Evolutionary conservation across 371 early-diverging fungal species (phyloP).

Genomic region (Chytridiales sp.): DNA sequence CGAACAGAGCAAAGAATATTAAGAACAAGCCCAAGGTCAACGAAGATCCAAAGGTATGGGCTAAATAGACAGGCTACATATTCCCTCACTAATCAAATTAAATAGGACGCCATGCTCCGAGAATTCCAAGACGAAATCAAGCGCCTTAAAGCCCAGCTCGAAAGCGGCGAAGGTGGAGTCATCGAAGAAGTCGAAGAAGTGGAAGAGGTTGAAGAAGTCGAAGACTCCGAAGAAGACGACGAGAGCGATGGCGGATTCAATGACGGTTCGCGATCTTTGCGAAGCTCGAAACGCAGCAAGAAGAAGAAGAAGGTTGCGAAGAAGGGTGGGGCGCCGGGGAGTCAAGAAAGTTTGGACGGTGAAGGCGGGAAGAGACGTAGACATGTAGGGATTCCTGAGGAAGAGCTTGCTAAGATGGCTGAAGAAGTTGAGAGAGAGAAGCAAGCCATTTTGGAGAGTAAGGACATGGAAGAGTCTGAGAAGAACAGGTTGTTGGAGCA

Average conservation of each 20-base stretch:
- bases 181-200: constrained; percentile 49
- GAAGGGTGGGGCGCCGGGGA: constrained; percentile 6
- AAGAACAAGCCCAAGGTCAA: constrained; percentile 71
- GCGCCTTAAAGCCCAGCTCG: constrained; percentile 49
- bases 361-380: neutral
- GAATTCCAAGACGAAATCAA: constrained; percentile 64
- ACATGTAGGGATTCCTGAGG: constrained; percentile 31
- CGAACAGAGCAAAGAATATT: constrained; percentile 86
- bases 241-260: neutral
- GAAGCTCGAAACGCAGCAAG: constrained; percentile 1
- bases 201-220: constrained; percentile 37
- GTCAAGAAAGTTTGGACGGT: too few relatives aligned
- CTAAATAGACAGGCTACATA: neutral
- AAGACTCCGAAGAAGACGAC: constrained; percentile 22
- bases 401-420: constrained; percentile 46
- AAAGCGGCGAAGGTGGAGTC: constrained; percentile 44
- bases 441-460: constrained; percentile 45
- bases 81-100: neutral
- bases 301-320: constrained; percentile 4
- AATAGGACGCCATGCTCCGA: constrained; percentile 60
- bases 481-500: constrained; percentile 45
- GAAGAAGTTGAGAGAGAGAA: constrained; percentile 51
- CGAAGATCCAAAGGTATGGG: constrained; percentile 52
- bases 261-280: too few relatives aligned
- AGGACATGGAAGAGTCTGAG: constrained; percentile 53